Percentiles rank a stretch among this genome's conserved stretches.
phyloP scores from a whole-genome alignment of 2,329 filamentous ascomycete species.

The Phialocephala subalpina region DNA sequence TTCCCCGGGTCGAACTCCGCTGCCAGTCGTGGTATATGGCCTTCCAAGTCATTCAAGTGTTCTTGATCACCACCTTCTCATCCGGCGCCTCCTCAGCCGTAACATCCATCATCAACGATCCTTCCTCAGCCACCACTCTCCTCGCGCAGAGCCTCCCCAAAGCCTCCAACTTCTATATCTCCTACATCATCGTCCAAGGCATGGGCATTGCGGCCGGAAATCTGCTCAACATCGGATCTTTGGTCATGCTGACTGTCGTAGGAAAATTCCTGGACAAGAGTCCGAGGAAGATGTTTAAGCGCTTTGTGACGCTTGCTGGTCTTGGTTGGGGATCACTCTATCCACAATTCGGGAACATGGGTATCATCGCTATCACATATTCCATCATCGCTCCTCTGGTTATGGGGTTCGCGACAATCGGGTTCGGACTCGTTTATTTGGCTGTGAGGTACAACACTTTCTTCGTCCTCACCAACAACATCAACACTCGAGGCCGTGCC shows the following conservation, averaged over 20 bases:
- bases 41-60: slow-evolving; percentile 91
- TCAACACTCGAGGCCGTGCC: slow-evolving; percentile 86
- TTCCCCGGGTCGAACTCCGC: slow-evolving; percentile 82
- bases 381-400: slow-evolving; percentile 87
- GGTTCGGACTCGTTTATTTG: slow-evolving; percentile 81
- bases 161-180: slow-evolving; percentile 93
- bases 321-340: slow-evolving; percentile 86
- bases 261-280: slow-evolving; percentile 79
- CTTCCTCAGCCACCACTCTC: slow-evolving; percentile 66
- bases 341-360: slow-evolving; percentile 81
- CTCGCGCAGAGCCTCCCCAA: slow-evolving; percentile 80
- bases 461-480: slow-evolving; percentile 80
- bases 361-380: slow-evolving; percentile 84
- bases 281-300: slow-evolving; percentile 79
- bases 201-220: slow-evolving; percentile 78
- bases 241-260: slow-evolving; percentile 76
- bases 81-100: slow-evolving; percentile 80
- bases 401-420: slow-evolving; percentile 80
- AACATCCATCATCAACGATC: slow-evolving; percentile 68
- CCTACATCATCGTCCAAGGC: slow-evolving; percentile 93
- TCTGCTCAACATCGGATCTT: slow-evolving; percentile 75
- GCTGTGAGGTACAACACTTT: slow-evolving; percentile 91
- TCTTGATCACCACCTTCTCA: slow-evolving; percentile 84
- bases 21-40: slow-evolving; percentile 91
- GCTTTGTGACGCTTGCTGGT: slow-evolving; percentile 78